Base-by-base conservation (phyloP, 805 yeast species). In the Teunomyces aglyptinius region DNA sequence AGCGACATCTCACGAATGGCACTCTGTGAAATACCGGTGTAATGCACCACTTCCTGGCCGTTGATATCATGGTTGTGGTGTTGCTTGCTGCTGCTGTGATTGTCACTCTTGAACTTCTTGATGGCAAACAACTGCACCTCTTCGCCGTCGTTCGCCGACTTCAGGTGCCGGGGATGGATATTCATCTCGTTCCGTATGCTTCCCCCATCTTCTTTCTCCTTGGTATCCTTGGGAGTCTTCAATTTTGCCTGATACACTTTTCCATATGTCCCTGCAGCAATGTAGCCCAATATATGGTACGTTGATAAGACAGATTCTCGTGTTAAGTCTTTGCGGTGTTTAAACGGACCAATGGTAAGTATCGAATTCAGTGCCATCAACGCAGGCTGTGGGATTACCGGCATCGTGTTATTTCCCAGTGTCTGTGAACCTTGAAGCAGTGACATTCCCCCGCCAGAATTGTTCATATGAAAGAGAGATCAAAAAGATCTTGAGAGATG, bases 221-320 rank as follows among this genome's bases (percentile, higher is more conserved):
- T 18, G 27, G 16, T 38, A 24, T 32, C 41, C 24, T 38, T 20
- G 24, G 33, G 39, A 58, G 63, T 50, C 54, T 65, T 62, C 6
- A 83, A 75, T 50, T 79, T 78, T 6, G 97, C 98, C 62, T 94
- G 92, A 71, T 90, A 94, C 18, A 89, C 96, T 48, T 89, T 80
- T 48, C 99, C 99, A 65, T 94, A 94, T 0, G 99, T 94, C 33
- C 99, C 99, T 0, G 99, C 97, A 1, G 99, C 99, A 48, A 94
- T 94, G 65, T 94, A 94, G 0, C 99, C 99, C 13, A 90, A 68
- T 49, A 94, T 85, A 51, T 86, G 91, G 66, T 91, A 94, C 56
- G 85, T 86, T 44, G 85, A 84, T n/a, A 89, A 68, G 3, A 94
- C 96, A 2, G 87, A 82, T 26, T 80, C 75, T 44, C 96, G 68